Evolutionary conservation across 345 rosid genomes (phyloP), one percentile per base, ranked within the genome.

Genomic region (Stellera chamaejasme): DNA sequence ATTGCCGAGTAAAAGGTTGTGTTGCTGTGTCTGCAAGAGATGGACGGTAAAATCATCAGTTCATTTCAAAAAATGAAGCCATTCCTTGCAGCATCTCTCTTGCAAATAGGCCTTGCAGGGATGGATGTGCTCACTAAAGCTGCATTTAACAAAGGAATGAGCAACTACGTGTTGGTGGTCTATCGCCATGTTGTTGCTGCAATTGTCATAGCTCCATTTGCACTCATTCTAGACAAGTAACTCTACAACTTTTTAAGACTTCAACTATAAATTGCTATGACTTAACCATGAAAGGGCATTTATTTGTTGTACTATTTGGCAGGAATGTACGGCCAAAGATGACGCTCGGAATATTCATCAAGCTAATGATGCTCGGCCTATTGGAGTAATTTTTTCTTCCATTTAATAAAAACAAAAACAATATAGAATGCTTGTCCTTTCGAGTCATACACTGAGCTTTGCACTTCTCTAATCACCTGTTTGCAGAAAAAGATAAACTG

Each of bases 141-240:
- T 54, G 98, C 87, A 9, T 59, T 88, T 12, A 84, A 86, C 69
- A 52, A 69, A 27, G 98, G 98, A 32, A 88, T 82, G 87, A 92
- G 98, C 75, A 84, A 79, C 50, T 92, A 80, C 27, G 96, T 79
- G 4, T 79, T 88, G 28, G 95, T 88, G 1, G 91, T 86, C 45
- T 92, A 92, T 55, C 93, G 96, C 15, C 94, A 86, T 1, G 93
- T 80, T 0, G 75, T 86, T 10, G 96, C 96, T 52, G 85, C 96
- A 25, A 2, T 87, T 5, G 83, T 73, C 71, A 78, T 92, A 63
- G 68, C 82, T 11, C 99, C 97, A 7, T 88, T 92, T 13, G 97
- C 97, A 3, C 43, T 68, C 43, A 15, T 86, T 60, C 64, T 92
- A 0, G 94, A 92, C 73, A 79, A 69, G 95, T 85, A 55, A 50